Evolutionary conservation across 345 rosid genomes (phyloP), one percentile per base, ranked within the genome.

Genomic region (Citrus sp.): DNA sequence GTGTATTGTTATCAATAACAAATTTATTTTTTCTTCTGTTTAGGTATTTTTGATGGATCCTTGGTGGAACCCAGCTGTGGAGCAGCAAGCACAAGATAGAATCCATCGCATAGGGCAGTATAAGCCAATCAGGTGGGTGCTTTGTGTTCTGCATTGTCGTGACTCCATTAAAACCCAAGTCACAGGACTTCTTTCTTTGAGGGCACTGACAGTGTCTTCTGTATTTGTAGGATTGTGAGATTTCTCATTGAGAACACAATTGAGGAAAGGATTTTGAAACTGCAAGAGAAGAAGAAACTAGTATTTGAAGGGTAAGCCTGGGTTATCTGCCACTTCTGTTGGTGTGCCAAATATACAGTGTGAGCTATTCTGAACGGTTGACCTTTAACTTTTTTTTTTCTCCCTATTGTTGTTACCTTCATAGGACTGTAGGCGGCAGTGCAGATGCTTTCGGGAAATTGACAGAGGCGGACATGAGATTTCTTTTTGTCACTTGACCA

Each of bases 51-150:
- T 96, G 90, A 96, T 96, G 99, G 99, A 96, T 71, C 99, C 99
- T 8, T 96, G 99, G 98, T 96, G 98, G 99, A 96, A 94, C 83
- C 99, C 98, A 46, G 99, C 99, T 38, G 98, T 94, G 72, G 99
- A 96, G 90, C 85, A 81, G 70, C 99, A 96, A 85, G 99, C 99
- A 30, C 98, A 94, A 30, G 99, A 96, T 84, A 91, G 99, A 85
- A 96, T 96, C 80, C 99, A 94, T 78, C 86, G 99, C 68, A 96
- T 96, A 25, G 99, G 99, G 73, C 99, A 96, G 81, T 92, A 89
- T 85, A 96, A 96, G 68, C 99, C 99, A 59, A 96, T 96, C 84
- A 92, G 99, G 99, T 95, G 32, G 24, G 22, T 21, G 46, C 56
- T 38, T 76, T 76, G 73, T 74, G 12, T 67, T 78, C 49, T 73